Conservation (phyloP, 352 stramenopile genomes). For the Globisporangium parvum region DNA sequence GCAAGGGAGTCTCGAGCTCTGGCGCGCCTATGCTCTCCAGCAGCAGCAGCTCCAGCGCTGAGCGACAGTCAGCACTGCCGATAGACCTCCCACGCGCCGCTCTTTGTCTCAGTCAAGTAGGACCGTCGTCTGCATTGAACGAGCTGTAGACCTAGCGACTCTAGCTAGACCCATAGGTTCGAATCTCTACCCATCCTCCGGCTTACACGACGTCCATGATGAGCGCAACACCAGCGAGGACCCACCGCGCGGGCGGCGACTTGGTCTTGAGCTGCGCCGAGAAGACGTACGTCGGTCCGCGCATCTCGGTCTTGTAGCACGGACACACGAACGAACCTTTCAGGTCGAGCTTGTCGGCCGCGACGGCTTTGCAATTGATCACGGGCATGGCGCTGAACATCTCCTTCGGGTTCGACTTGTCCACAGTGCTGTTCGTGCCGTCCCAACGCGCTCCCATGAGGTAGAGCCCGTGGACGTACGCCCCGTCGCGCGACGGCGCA, state of each 20-base stretch:
- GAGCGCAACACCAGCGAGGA: conserved; percentile 93
- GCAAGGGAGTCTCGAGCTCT: conserved; percentile 34
- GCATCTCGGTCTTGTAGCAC: conserved; percentile 96
- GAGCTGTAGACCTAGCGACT: neutral
- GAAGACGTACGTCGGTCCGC: conserved; percentile 97
- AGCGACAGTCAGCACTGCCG: too few species aligned
- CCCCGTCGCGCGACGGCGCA: conserved; percentile 87
- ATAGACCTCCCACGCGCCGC: too few species aligned
- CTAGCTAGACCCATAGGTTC: neutral
- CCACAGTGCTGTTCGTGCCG: conserved; percentile 86
- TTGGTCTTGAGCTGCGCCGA: conserved; percentile 98
- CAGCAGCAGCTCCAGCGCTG: too few species aligned
- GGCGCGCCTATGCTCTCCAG: conserved; percentile 26
- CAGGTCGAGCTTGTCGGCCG: conserved; percentile 92
- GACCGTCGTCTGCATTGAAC: neutral
- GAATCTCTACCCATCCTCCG: neutral
- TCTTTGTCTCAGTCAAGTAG: neutral
- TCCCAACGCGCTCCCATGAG: conserved; percentile 97
- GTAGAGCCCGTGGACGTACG: conserved; percentile 92
- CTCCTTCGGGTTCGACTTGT: conserved; percentile 95
- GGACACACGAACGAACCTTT: conserved; percentile 95
- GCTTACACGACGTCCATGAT: conserved; percentile 91
- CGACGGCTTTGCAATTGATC: conserved; percentile 96
- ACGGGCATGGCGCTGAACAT: conserved; percentile 98
- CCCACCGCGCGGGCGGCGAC: conserved; percentile 90